Conservation (phyloP, 345 rosid genomes). For the Stellera chamaejasme region DNA sequence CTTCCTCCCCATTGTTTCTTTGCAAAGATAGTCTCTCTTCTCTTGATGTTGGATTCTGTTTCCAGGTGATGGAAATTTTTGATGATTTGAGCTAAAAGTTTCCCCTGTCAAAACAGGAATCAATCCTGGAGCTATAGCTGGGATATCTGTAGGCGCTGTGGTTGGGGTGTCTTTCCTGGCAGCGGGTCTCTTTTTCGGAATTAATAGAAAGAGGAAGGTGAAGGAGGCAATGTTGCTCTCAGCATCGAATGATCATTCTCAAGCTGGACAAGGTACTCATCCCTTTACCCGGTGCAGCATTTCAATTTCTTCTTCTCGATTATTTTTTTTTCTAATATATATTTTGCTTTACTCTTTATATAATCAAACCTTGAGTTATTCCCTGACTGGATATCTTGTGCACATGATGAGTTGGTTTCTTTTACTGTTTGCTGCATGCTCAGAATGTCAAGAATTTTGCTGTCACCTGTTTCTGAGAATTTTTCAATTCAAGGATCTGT, state of each 20-base stretch:
- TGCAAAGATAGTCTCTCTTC: constrained; percentile 16
- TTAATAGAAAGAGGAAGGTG: constrained; percentile 43
- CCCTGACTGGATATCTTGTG: neutral
- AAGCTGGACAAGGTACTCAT: constrained; percentile 26
- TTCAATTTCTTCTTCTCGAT: neutral
- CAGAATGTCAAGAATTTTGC: neutral
- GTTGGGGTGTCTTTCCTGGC: constrained; percentile 33
- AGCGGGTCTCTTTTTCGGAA: constrained; percentile 26
- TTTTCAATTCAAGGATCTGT: neutral
- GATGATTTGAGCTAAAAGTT: constrained; percentile 17
- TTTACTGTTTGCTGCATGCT: neutral
- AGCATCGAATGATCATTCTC: constrained; percentile 30
- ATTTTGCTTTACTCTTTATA: neutral
- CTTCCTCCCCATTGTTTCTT: constrained; percentile 21
- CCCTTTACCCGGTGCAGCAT: constrained; percentile 1
- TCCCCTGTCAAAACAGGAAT: constrained; percentile 41
- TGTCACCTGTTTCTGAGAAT: neutral
- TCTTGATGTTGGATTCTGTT: constrained; percentile 11
- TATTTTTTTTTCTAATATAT: constrained; percentile 5
- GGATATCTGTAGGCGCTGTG: constrained; percentile 47
- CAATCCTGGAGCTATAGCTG: constrained; percentile 53
- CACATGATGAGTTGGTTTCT: neutral
- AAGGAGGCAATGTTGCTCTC: constrained; percentile 30
- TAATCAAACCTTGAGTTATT: neutral
- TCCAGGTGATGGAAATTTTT: constrained; percentile 12